Base-by-base conservation (phyloP, 192 early-diverging fungal species). In the Backusella luteola region DNA sequence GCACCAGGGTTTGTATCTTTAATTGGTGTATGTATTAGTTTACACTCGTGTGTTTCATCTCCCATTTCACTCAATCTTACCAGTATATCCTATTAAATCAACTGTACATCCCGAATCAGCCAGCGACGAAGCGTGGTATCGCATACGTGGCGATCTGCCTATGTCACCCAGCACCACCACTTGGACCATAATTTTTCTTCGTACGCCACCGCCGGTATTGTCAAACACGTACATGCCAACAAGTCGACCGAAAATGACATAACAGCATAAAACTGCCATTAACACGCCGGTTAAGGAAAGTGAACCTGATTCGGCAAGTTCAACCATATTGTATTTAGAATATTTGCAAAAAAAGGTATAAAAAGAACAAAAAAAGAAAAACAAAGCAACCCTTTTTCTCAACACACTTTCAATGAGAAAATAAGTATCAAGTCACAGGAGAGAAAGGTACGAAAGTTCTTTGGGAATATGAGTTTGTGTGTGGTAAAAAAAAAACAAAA, bases 131-230 rank as follows among this genome's bases (percentile, higher is more conserved):
- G 95, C 94, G 81, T 99, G 97, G 75, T 95, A 91, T 71, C 93
- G 89, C 92, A 96, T 98, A n/a, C 96, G 90, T 14, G 97, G 96
- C 15, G 93, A 94, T 66, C 93, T 85, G 6, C 94, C 94, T 80
- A 96, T 89, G 70, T 96, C 95, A 4, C 94, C 95, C 29, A 96
- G 82, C 4, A 96, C 95, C 8, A 96, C 81, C 34, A 91, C 79
- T 52, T 84, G 82, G 0, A 80, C 82, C 21, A 80, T 67, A 1
- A 74, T 71, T 26, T 74, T 69, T 23, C 69, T 68, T n/a, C 82
- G 79, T 6, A 75, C 0, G 1, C 26, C 67, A 26, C 15, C 9
- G 9, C 38, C 49, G 6, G 67, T 34, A 0, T 35, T 68, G 15
- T 79, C 67, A 38, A 66, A 56, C 5, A 75, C 14, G n/a, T 79